phyloP scores from a whole-genome alignment of 2,329 filamentous ascomycete species.

The Aaosphaeria arxii region DNA sequence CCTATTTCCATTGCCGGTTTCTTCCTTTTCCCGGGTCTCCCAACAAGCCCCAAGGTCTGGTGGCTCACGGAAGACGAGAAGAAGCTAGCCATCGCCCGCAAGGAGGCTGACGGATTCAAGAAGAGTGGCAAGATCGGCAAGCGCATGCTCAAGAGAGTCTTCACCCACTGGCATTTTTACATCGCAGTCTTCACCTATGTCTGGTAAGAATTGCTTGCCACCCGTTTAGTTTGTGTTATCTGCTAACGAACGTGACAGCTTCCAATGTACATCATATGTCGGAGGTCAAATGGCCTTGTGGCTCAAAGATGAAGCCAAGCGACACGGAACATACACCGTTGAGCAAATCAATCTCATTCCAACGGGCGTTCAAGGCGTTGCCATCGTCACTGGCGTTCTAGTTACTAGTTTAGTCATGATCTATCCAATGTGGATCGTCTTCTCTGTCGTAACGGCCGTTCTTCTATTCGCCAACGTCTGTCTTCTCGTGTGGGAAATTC shows the following conservation, averaged over 20 bases:
- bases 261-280: slow-evolving; percentile 42
- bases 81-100: slow-evolving; percentile 25
- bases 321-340: slow-evolving; percentile 40
- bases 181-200: slow-evolving; percentile 49
- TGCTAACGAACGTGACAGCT: slow-evolving; percentile 7
- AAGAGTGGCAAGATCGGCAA: slow-evolving; percentile 41
- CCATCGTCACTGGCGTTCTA: slow-evolving; percentile 48
- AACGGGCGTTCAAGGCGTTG: slow-evolving; percentile 47
- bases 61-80: slow-evolving; percentile 44
- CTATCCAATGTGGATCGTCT: slow-evolving; percentile 50
- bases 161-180: slow-evolving; percentile 51
- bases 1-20: slow-evolving; percentile 56
- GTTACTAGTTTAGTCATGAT: slow-evolving; percentile 52
- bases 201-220: slow-evolving; percentile 34
- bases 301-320: slow-evolving; percentile 46
- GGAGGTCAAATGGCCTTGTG: slow-evolving; percentile 52
- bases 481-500: slow-evolving; percentile 51
- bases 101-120: slow-evolving; percentile 28
- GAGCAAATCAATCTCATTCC: slow-evolving; percentile 51
- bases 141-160: slow-evolving; percentile 45
- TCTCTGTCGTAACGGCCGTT: slow-evolving; percentile 40
- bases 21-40: slow-evolving; percentile 53
- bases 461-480: slow-evolving; percentile 46
- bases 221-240: not conserved
- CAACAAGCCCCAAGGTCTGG: slow-evolving; percentile 48